These are phyloP conservation scores for Tuber aestivum DNA, from an alignment of 495 filamentous ascomycete species.

Conservation along the genomic window DNA sequence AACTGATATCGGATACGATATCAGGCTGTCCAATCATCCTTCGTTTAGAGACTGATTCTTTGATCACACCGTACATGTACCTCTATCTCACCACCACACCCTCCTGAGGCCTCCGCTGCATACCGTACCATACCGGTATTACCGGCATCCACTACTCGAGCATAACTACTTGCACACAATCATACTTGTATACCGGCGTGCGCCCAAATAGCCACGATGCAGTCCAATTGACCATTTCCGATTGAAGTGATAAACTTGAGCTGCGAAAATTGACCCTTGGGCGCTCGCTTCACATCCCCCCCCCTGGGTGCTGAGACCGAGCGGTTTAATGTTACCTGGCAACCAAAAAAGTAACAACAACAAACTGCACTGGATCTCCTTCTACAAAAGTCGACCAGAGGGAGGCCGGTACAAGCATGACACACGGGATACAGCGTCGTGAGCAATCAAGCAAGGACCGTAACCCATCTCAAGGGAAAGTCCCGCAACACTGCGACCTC, in stretches of 20 bases:
- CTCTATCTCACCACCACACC: background rate
- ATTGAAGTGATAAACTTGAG: background rate
- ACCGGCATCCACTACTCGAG: too few species aligned
- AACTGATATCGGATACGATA: background rate
- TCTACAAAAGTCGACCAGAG: background rate
- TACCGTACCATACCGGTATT: background rate
- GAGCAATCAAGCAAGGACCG: background rate
- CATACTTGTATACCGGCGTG: background rate
- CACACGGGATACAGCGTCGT: background rate
- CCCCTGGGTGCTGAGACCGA: background rate
- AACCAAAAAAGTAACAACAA: background rate
- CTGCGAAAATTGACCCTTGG: background rate
- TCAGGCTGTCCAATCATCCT: background rate
- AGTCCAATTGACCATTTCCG: background rate
- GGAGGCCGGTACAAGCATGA: background rate
- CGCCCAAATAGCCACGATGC: background rate
- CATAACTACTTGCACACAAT: too few species aligned
- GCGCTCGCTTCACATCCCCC: background rate
- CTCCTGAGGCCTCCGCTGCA: too few species aligned
- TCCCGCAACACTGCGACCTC: background rate
- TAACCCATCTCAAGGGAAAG: background rate
- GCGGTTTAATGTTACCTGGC: background rate
- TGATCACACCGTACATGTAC: background rate
- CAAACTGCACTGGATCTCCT: slow-evolving; percentile 1
- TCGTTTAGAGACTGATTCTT: background rate